These are phyloP conservation scores for Aspergillus tubingensis DNA, from an alignment of 2,329 filamentous ascomycete genomes.

Conservation along the genomic window DNA sequence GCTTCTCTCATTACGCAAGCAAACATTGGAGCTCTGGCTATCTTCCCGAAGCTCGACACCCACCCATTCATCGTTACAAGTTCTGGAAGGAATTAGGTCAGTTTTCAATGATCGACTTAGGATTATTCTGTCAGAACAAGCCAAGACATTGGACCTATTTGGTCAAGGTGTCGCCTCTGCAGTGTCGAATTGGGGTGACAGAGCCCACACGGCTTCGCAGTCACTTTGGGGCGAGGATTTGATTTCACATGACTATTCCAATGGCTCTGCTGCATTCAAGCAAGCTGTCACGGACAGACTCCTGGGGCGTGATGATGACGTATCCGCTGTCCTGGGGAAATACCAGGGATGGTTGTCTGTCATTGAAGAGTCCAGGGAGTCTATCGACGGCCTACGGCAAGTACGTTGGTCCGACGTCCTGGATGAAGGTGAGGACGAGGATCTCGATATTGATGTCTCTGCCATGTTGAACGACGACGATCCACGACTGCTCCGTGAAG, in stretches of 20 bases:
- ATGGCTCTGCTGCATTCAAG: conserved; percentile 69
- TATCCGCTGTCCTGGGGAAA: conserved; percentile 61
- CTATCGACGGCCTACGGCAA: conserved; percentile 38
- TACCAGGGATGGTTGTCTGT: conserved; percentile 75
- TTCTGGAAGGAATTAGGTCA: conserved; percentile 68
- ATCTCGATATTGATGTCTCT: conserved; percentile 36
- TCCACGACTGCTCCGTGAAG: conserved; percentile 62
- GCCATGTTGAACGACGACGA: conserved; percentile 70
- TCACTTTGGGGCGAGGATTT: conserved; percentile 69
- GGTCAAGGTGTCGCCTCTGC: conserved; percentile 64
- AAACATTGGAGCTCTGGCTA: conserved; percentile 74
- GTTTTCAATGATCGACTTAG: conserved; percentile 70
- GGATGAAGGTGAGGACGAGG: conserved; percentile 44
- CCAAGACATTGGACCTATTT: conserved; percentile 65
- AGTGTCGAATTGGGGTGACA: conserved; percentile 62
- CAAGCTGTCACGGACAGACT: conserved; percentile 67
- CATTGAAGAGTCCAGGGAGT: conserved; percentile 55
- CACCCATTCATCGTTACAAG: conserved; percentile 55
- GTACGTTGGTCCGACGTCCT: conserved; percentile 41
- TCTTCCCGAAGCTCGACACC: conserved; percentile 64
- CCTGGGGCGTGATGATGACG: conserved; percentile 69
- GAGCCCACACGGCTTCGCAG: conserved; percentile 52
- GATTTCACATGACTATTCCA: conserved; percentile 65
- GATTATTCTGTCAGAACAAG: conserved; percentile 63
- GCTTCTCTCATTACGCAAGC: conserved; percentile 69